Base-by-base conservation (phyloP, 1,284 basidiomycete species). In the Naganishia sp. region DNA sequence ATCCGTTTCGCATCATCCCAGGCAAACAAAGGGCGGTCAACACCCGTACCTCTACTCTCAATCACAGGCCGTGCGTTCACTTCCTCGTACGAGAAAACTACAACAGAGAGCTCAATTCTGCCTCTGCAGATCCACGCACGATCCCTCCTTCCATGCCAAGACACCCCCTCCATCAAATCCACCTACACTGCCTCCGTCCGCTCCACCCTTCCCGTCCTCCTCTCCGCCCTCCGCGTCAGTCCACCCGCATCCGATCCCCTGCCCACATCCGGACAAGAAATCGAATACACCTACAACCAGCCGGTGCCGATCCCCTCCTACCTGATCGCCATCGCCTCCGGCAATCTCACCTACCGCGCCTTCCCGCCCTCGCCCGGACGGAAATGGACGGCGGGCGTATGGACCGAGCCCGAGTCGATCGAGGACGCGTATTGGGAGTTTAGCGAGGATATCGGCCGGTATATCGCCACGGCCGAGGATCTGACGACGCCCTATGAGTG, bases 41-140 rank as follows among this genome's bases (percentile, higher is more conserved):
- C 88, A 90, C 79, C 90, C 92, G 0, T 97, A 90, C 81, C 81
- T 97, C 44, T 97, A 96, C 83, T 94, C 90, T 67, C 94, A 98
- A 79, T 92, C 90, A 75, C 94, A 97, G 77, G 92, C 94, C 16
- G 76, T 76, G 42, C 53, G 73, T 69, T 36, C 2, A 72, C 72
- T 44, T 16, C 23, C 36, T 3, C 42, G 21, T 21, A 21, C 21
- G 21, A 21, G 21, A 21, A 21, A 21, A 21, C 21, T 21, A 21
- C 21, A 21, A 21, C 21, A 21, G 21, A 21, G 21, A 21, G 21
- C 69, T 55, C 69, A 75, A 49, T 57, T 72, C 71, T 72, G 69
- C 72, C 25, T 9, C 21, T 6, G 15, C 52, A 75, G 21, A 94
- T 93, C 72, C 92, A 94, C 75, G 89, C 89, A 10, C 85, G 92